Base-by-base conservation (phyloP, 1,284 basidiomycete species). In the Takashimella koratensis region DNA sequence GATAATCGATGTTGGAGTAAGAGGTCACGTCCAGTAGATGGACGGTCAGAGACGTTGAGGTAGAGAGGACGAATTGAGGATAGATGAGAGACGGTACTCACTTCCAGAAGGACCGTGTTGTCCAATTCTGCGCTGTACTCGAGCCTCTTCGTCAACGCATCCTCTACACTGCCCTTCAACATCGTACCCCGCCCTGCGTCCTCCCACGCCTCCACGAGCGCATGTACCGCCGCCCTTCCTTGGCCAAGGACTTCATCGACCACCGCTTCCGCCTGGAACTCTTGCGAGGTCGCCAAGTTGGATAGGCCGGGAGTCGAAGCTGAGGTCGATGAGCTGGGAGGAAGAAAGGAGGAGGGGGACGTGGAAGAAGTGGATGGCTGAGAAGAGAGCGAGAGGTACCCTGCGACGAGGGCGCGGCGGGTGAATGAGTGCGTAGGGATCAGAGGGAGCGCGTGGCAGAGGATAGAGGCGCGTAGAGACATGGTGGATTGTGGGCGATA, bases 201-300 rank as follows among this genome's bases (percentile, higher is more conserved):
- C 36, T 64, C 61, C 68, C 70, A 74, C 16, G 58, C 57, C 11
- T 53, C 43, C 0, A 71, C 67, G 12, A 74, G 59, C 5, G 65
- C 66, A 45, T 60, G 60, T 8, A 63, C 58, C 1, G 49, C 56
- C 2, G 58, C 53, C 13, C 50, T 41, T 0, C 65, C 65, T 4
- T 57, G 22, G 3, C 70, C 70, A 46, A 74, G 71, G 41, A 74
- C 20, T 5, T 66, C 68, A 52, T 74, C 71, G 44, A 73, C 48
- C 6, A 67, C 62, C 16, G 51, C 43, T 8, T 62, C 58, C 4
- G 52, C 46, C 55, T 41, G 52, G 23, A 43, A 40, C 13, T 39
- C 30, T 23, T 21, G 25, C 19, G 5, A 23, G n/a, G 40, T 44
- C 20, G 23, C 44, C 27, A 4, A 22, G 19, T 26, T 49, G 25